phyloP scores from a whole-genome alignment of 352 stramenopile genomes.

The Globisporangium canariense region DNA sequence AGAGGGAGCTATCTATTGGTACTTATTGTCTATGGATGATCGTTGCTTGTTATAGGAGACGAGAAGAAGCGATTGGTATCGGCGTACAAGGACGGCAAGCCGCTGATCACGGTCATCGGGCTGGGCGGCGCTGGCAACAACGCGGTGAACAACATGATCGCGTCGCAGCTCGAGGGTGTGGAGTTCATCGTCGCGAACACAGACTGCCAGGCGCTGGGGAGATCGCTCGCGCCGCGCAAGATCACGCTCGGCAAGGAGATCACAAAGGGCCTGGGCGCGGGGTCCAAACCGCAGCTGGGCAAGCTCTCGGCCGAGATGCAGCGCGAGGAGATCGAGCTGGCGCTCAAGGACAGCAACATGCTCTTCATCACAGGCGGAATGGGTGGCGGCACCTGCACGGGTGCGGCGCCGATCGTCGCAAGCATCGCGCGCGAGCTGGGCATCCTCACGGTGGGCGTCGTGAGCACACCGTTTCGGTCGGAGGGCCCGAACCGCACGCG shows the following conservation, averaged over 20 bases:
- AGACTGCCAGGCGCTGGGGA: constrained; percentile 89
- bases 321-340: constrained; percentile 84
- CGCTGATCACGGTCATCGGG: constrained; percentile 84
- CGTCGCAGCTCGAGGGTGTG: constrained; percentile 86
- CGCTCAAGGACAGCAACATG: constrained; percentile 92
- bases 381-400: constrained; percentile 90
- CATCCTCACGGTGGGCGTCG: constrained; percentile 94
- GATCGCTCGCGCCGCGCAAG: constrained; percentile 75
- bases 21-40: background rate
- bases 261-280: constrained; percentile 78
- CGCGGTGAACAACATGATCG: constrained; percentile 90
- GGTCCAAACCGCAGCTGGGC: constrained; percentile 78
- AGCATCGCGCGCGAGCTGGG: constrained; percentile 90
- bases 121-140: constrained; percentile 83
- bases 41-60: constrained; percentile 15
- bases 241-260: constrained; percentile 84
- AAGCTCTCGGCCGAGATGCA: constrained; percentile 86
- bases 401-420: constrained; percentile 92
- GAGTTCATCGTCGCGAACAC: constrained; percentile 97
- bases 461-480: constrained; percentile 96
- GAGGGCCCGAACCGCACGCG: constrained; percentile 93
- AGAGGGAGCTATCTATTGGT: background rate
- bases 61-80: constrained; percentile 43
- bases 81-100: constrained; percentile 79
- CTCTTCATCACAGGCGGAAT: constrained; percentile 96